A percentile compares a stretch with the other conserved stretches of the same genome.
Evolutionary conservation across 108 stramenopile genomes (phyloP).

Genomic region (Nitzschia sp.): DNA sequence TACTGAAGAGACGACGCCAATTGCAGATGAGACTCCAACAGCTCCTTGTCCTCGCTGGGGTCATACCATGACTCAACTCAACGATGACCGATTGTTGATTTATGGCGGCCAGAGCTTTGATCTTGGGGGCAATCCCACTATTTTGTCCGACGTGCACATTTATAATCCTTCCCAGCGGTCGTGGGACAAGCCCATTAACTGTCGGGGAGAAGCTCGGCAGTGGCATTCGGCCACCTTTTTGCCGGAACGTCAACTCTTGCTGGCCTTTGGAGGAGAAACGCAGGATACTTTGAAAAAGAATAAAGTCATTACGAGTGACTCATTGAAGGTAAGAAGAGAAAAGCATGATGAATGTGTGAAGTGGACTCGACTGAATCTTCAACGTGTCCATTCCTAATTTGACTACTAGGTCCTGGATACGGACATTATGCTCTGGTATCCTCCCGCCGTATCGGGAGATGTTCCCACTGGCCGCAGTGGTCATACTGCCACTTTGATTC

Average conservation of each 20-base stretch:
- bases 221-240: conserved; percentile 84
- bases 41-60: conserved; percentile 80
- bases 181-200: conserved; percentile 72
- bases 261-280: conserved; percentile 83
- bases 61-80: conserved; percentile 75
- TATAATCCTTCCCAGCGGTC: conserved; percentile 50
- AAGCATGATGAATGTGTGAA: too few species aligned
- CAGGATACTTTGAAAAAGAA: conserved; percentile 9
- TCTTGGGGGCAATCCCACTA: conserved; percentile 33
- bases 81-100: conserved; percentile 62
- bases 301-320: conserved; percentile 30
- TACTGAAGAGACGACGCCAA: not conserved
- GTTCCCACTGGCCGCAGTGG: conserved; percentile 74
- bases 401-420: conserved; percentile 68
- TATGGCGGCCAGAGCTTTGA: conserved; percentile 81
- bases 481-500: conserved; percentile 69
- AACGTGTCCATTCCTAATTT: not conserved
- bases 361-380: too few species aligned
- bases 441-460: conserved; percentile 53
- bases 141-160: conserved; percentile 61
- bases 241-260: conserved; percentile 69
- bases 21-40: not conserved
- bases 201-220: conserved; percentile 66
- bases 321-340: conserved; percentile 9
- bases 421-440: conserved; percentile 78